Evolutionary conservation across 1,139 yeast species (phyloP).

Genomic region (Kurtzmaniella quercitrusa): DNA sequence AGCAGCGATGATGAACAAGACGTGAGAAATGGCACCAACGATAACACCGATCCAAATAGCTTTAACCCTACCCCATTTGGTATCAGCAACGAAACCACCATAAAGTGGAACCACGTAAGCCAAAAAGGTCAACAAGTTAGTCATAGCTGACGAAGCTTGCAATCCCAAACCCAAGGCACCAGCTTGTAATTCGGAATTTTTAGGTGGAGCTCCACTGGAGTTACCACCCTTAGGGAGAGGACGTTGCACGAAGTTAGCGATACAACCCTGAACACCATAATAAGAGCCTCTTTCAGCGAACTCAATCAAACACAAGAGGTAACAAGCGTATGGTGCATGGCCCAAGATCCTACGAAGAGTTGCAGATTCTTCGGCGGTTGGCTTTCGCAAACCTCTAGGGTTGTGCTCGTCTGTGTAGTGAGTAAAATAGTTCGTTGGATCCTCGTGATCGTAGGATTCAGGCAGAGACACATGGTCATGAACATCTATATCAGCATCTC

Average conservation of each 20-base stretch:
- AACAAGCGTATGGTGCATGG: conserved; percentile 21
- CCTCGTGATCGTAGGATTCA: conserved; percentile 11
- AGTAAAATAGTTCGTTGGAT: conserved; percentile 22
- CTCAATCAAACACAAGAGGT: conserved; percentile 39
- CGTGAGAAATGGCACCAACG: conserved; percentile 36
- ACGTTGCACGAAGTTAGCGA: conserved; percentile 43
- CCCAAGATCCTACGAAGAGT: conserved; percentile 40
- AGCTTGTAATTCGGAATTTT: conserved; percentile 20
- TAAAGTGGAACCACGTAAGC: conserved; percentile 42
- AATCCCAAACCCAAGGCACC: conserved; percentile 42
- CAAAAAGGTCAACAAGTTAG: conserved; percentile 34
- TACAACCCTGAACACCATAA: conserved; percentile 37
- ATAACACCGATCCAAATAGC: conserved; percentile 39
- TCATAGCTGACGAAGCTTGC: conserved; percentile 35
- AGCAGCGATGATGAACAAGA: conserved; percentile 37
- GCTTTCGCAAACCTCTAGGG: conserved; percentile 31
- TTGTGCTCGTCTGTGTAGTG: conserved; percentile 25
- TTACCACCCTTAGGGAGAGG: conserved; percentile 49
- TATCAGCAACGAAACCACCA: conserved; percentile 43
- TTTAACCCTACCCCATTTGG: conserved; percentile 36
- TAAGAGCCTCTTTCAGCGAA: conserved; percentile 47
- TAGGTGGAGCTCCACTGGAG: conserved; percentile 39
- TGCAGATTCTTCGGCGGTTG: conserved; percentile 37
- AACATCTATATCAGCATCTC: neutral
- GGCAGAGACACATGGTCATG: neutral